Base-by-base conservation (phyloP, 176 grass and related monocot genomes). In the Avena atlantica region DNA sequence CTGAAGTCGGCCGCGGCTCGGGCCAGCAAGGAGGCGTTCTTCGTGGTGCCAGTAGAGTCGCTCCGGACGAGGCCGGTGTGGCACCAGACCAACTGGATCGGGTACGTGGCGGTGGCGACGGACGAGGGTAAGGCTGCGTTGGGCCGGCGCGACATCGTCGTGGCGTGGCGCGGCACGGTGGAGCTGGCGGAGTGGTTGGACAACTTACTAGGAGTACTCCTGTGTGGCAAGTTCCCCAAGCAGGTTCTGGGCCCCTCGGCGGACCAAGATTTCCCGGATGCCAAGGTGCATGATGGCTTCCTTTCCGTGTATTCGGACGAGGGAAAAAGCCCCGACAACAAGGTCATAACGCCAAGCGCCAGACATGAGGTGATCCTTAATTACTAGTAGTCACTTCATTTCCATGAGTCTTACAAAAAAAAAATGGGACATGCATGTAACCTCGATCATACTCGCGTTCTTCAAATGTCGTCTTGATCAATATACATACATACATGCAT, bases 31-130 rank as follows among this genome's bases (percentile, higher is more conserved):
- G 1, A 20, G 16, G 56, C 56, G 2, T 2, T 19, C 6, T 58
- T 58, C 17, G 56, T 58, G 56, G 1, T 2, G 56, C 56, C 10
- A 51, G 11, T 12, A 3, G 12, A 13, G 11, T 11, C 12, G 49
- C 11, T 8, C 17, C 5, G 1, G 57, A 8, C 19, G 57, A 19
- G 20, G 19, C 19, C 20, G 57, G 2, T 2, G 57, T 8, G 0
- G 16, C 1, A 8, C 8, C 0, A 2, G 17, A 20, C 65, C 12
- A 98, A 98, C 70, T 98, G 93, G 92, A 98, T 98, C 55, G 96
- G 96, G 1, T 98, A 87, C 81, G 84, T 98, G 53, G 96, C 96
- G 1, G 93, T 98, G 19, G 90, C 96, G 19, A 98, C 96, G 1
- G 96, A 98, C 51, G 71, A 84, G 36, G 96, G 92, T 23, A 88